Percentiles rank a stretch among this genome's conserved stretches.
Evolutionary conservation across 164 flowering plant genomes (phyloP).

Genomic region (Liriodendron chinense): DNA sequence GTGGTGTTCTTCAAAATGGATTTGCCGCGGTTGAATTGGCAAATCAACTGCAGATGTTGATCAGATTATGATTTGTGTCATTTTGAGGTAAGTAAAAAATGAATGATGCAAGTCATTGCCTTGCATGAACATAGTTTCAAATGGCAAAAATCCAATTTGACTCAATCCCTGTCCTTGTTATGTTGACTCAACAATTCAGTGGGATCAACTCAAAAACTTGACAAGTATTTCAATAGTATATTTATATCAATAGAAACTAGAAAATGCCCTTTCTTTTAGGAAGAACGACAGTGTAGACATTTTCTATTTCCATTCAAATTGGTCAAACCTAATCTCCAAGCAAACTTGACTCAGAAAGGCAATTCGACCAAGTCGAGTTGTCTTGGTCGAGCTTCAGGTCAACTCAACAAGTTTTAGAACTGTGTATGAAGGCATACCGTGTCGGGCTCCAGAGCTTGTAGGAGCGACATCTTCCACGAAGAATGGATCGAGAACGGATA

Average conservation of each 20-base stretch:
- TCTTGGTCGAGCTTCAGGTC: neutral
- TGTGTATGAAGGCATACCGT: slow-evolving; percentile 41
- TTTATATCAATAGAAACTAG: no score
- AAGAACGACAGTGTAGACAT: no score
- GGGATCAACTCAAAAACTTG: no score
- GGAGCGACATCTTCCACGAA: slow-evolving; percentile 73
- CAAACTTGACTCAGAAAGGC: neutral
- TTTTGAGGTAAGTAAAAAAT: neutral
- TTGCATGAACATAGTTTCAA: no score
- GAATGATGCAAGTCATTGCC: neutral
- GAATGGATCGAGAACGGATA: slow-evolving; percentile 80
- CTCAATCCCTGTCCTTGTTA: no score
- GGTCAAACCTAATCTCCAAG: neutral
- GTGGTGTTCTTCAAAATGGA: slow-evolving; percentile 57
- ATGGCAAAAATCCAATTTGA: no score
- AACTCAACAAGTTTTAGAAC: neutral
- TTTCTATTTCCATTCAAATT: neutral
- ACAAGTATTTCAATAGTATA: no score
- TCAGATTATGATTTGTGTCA: neutral
- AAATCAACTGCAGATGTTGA: slow-evolving; percentile 37
- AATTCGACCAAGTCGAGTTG: neutral
- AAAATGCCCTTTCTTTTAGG: no score
- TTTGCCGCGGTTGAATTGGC: slow-evolving; percentile 49
- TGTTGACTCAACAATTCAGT: no score
- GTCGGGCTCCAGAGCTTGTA: slow-evolving; percentile 25